Evolutionary conservation across 352 stramenopile species (phyloP), one percentile per base, ranked within the genome.

Genomic region (Blastocystis hominis): DNA sequence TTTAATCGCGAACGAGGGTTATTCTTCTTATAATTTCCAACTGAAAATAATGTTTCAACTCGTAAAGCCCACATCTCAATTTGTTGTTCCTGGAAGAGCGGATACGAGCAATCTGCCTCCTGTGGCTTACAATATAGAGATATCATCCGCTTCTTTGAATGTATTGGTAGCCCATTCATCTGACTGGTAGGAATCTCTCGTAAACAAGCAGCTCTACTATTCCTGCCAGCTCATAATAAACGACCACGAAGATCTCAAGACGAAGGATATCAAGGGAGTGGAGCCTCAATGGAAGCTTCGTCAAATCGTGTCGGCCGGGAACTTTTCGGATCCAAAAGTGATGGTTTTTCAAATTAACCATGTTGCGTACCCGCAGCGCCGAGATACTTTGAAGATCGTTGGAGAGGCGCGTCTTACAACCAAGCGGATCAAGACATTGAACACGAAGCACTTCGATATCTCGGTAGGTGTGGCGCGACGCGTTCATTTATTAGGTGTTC

Each of bases 11-110:
- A 4, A 47, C 13, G 55, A 34, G 20, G 44, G 44, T 38, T 68
- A 84, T 34, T 66, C 72, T 10, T 24, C 53, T 30, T 68, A 56
- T 44, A 15, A 64, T 6, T 69, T 84, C 20, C 72, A 84, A 24
- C 55, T 84, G 24, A 84, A 66, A 66, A 66, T 84, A 9, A n/a
- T 84, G 53, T 66, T 84, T 30, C 72, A 84, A 66, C 55, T 84
- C 30, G 72, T 84, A 0, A 84, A 84, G 42, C 72, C 72, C 15
- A 36, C 34, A 10, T 63, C 72, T 9, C 20, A 66, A 24, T 84
- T 84, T 64, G n/a, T 36, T 54, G 7, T n/a, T 84, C n/a, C 55
- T 3, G 46, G 38, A 13, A 46, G 38, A 36, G 13, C 53, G 6
- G 47, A 64, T 34, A 53, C 36, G 0, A 66, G 34, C 20, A 10